A percentile compares a stretch with the other conserved stretches of the same genome.
These are phyloP conservation scores for Mycotypha africana DNA, from an alignment of 371 early-diverging fungal genomes.

Conservation along the genomic window DNA sequence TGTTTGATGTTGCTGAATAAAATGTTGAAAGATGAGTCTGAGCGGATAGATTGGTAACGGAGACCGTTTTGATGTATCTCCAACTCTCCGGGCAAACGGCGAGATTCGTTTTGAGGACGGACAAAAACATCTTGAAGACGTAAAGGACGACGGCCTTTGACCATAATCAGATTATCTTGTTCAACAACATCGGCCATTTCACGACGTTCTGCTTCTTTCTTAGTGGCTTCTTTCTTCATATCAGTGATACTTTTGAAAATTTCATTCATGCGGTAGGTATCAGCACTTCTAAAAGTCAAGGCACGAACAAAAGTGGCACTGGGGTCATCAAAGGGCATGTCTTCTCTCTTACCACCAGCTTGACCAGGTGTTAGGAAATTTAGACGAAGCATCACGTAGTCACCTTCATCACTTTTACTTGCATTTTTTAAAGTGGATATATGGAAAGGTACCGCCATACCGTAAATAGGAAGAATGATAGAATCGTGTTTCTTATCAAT, in stretches of 20 bases:
- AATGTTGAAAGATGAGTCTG: conserved; percentile 84
- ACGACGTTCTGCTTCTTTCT: conserved; percentile 90
- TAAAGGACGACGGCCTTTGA: conserved; percentile 74
- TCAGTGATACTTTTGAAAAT: conserved; percentile 80
- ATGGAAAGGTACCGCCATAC: conserved; percentile 98
- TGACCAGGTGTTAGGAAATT: conserved; percentile 97
- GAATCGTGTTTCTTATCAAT: conserved; percentile 90
- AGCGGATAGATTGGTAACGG: conserved; percentile 80
- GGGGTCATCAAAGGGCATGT: conserved; percentile 83
- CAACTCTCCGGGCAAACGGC: conserved; percentile 86
- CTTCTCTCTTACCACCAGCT: conserved; percentile 86
- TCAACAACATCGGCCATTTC: conserved; percentile 95
- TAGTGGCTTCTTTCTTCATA: conserved; percentile 83
- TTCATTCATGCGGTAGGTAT: conserved; percentile 79
- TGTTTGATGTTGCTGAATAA: conserved; percentile 98
- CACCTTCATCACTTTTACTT: conserved; percentile 94
- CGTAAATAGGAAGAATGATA: conserved; percentile 95
- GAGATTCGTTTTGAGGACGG: conserved; percentile 81
- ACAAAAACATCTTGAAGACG: conserved; percentile 87
- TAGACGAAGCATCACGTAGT: conserved; percentile 90
- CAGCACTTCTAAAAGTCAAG: conserved; percentile 86
- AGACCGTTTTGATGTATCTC: conserved; percentile 95
- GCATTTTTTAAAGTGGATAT: conserved; percentile 95
- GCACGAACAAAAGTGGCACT: conserved; percentile 89
- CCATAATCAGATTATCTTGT: conserved; percentile 84